These are phyloP conservation scores for Penstemon davidsonii DNA, from an alignment of 257 asterid species.

Conservation along the genomic window DNA sequence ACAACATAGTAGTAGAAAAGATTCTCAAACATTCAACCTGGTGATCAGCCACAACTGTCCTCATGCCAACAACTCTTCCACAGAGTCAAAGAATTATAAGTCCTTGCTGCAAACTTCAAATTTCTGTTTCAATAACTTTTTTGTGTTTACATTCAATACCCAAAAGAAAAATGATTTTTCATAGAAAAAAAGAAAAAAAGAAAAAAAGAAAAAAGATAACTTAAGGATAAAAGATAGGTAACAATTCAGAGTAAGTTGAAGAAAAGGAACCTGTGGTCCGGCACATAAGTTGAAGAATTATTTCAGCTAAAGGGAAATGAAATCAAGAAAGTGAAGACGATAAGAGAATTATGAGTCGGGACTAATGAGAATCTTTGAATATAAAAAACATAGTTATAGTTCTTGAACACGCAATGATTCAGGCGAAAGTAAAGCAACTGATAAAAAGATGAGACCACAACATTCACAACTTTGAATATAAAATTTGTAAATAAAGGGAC, in stretches of 20 bases:
- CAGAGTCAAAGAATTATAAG: not conserved
- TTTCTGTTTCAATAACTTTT: not conserved
- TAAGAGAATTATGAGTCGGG: constrained; percentile 3
- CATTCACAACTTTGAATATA: constrained; percentile 32
- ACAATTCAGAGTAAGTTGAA: not conserved
- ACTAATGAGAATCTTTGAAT: constrained; percentile 27
- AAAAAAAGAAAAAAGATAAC: not conserved
- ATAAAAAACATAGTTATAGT: constrained; percentile 21
- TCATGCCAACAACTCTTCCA: not conserved
- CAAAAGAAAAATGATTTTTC: not conserved
- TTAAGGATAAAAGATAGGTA: not conserved
- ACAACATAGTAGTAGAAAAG: not conserved
- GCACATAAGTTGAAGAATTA: not conserved
- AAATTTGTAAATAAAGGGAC: constrained; percentile 31
- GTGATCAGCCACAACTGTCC: not conserved
- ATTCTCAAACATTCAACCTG: not conserved
- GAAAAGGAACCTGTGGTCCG: not conserved
- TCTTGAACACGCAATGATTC: constrained; percentile 30
- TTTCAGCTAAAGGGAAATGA: constrained; percentile 6
- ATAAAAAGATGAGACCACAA: constrained; percentile 33
- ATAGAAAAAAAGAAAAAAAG: too few relatives aligned
- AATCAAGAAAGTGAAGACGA: not conserved
- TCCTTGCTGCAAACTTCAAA: not conserved
- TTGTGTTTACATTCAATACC: not conserved
- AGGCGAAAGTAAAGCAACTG: constrained; percentile 36